Evolutionary conservation across 805 yeast species (phyloP).

Genomic region (Starmerella scarabaei): DNA sequence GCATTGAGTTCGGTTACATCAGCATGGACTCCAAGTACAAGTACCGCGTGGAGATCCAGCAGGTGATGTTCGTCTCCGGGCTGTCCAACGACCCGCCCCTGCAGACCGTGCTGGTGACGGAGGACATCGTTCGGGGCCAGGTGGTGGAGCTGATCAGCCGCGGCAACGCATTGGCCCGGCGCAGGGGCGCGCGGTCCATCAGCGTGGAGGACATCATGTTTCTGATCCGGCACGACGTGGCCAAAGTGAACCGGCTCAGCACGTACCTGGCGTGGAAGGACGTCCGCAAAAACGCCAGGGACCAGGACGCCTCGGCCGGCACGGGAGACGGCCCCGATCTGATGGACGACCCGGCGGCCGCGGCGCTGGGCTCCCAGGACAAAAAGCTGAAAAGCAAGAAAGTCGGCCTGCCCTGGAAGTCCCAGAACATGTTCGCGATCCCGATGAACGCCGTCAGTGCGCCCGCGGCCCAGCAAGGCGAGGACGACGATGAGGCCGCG

Average conservation of each 20-base stretch:
- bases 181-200: slow-evolving; percentile 71
- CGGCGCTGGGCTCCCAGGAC: slow-evolving; percentile 27
- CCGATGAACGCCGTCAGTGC: slow-evolving; percentile 15
- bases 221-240: slow-evolving; percentile 80
- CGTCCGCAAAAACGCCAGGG: slow-evolving; percentile 69
- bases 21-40: slow-evolving; percentile 34
- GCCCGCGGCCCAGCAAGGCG: neutral
- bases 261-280: slow-evolving; percentile 96
- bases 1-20: no score
- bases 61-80: slow-evolving; percentile 97
- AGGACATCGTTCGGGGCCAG: slow-evolving; percentile 89
- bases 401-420: slow-evolving; percentile 86
- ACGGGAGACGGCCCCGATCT: slow-evolving; percentile 39
- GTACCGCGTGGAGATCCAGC: slow-evolving; percentile 86
- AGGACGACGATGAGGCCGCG: slow-evolving; percentile 46
- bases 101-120: slow-evolving; percentile 83
- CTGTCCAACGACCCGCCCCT: slow-evolving; percentile 90
- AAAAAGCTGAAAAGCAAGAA: slow-evolving; percentile 41
- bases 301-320: slow-evolving; percentile 47
- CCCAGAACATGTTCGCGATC: slow-evolving; percentile 79
- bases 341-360: slow-evolving; percentile 34
- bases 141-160: slow-evolving; percentile 72
- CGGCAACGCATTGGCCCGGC: slow-evolving; percentile 62
- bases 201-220: slow-evolving; percentile 90
- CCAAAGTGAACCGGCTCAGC: slow-evolving; percentile 80